phyloP scores from a whole-genome alignment of 2,329 filamentous ascomycete genomes.

The Rhexocercosporidium sp. region DNA sequence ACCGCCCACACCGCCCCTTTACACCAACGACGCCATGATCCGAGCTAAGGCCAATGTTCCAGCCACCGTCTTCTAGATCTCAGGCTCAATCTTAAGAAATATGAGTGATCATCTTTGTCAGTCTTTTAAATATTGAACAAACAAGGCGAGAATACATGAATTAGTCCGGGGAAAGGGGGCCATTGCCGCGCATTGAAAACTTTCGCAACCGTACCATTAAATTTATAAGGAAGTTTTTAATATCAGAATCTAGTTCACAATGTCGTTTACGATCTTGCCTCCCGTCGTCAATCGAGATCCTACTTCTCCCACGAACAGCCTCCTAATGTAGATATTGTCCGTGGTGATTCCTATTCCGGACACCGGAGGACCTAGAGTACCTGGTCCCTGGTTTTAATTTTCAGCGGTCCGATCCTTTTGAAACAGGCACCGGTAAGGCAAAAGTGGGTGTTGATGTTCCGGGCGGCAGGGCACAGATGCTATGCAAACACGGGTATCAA shows the following conservation, averaged over 20 bases:
- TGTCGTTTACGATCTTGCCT: no score
- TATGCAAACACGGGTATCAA: not conserved
- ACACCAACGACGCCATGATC: no score
- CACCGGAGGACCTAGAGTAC: not conserved
- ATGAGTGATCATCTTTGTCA: no score
- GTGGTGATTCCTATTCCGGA: not conserved
- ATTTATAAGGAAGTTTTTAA: no score
- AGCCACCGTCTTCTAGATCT: not conserved
- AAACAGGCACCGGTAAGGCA: not conserved
- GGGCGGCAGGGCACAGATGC: not conserved
- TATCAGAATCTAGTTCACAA: no score
- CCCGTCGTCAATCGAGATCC: no score
- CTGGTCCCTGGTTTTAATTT: not conserved
- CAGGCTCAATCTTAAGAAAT: no score
- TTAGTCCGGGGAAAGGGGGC: no score
- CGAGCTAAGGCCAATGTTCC: not conserved
- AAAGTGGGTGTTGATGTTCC: not conserved
- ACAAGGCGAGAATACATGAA: no score
- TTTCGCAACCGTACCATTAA: no score
- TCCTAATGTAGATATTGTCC: not conserved
- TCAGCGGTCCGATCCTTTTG: not conserved
- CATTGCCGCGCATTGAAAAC: no score
- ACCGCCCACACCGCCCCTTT: not conserved
- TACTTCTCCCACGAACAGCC: not conserved
- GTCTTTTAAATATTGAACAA: no score